Evolutionary conservation across 179 eudicot species (phyloP).

Genomic region (Spergularia azorica): DNA sequence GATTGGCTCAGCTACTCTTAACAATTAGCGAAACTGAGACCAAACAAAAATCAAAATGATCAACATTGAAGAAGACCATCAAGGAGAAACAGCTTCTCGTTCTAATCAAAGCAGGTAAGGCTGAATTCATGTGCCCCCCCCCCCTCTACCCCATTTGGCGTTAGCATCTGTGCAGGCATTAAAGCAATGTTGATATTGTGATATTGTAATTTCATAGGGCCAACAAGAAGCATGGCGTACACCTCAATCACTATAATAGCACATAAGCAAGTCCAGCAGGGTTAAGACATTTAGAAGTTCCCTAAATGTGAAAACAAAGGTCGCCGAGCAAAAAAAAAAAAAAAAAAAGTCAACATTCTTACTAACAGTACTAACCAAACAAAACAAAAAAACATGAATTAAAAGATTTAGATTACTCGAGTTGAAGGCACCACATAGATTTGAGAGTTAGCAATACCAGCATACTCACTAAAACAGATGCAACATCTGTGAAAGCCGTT

Average conservation of each 20-base stretch:
- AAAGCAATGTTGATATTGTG: too few relatives aligned
- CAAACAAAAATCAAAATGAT: too few relatives aligned
- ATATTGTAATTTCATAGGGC: background rate
- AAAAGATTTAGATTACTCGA: background rate
- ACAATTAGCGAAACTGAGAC: too few relatives aligned
- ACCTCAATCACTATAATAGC: background rate
- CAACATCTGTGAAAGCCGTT: slow-evolving; percentile 72
- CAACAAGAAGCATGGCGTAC: background rate
- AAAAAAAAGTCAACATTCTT: background rate
- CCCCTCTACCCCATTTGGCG: background rate
- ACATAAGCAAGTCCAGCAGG: background rate
- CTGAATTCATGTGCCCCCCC: too few relatives aligned
- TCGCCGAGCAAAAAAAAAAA: background rate
- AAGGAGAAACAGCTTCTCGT: background rate
- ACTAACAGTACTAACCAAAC: background rate
- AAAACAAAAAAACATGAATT: background rate
- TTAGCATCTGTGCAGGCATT: too few relatives aligned
- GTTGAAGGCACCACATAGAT: background rate
- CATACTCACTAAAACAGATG: slow-evolving; percentile 81
- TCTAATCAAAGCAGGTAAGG: background rate
- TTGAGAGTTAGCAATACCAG: slow-evolving; percentile 48
- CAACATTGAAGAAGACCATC: too few relatives aligned
- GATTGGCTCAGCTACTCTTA: too few relatives aligned
- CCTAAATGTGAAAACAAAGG: background rate
- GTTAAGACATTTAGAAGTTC: background rate